These are phyloP conservation scores for Panicum hallii DNA, from an alignment of 202 grass and related monocot species.

Conservation along the genomic window DNA sequence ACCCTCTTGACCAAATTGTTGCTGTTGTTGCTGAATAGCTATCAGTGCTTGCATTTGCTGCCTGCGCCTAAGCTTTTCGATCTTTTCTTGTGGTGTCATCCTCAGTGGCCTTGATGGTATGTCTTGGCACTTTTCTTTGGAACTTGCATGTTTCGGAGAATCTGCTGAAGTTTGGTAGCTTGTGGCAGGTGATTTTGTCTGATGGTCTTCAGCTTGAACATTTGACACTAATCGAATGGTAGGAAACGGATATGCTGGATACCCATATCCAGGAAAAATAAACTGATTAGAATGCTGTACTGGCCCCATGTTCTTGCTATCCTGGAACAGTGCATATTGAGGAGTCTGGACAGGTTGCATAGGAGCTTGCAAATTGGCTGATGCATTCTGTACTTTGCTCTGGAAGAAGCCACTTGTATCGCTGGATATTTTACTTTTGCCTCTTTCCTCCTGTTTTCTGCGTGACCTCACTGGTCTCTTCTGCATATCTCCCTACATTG, in stretches of 20 bases:
- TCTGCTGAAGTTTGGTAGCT: slow-evolving; percentile 44
- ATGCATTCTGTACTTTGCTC: slow-evolving; percentile 49
- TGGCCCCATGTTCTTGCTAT: slow-evolving; percentile 51
- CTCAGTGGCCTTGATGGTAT: slow-evolving; percentile 50
- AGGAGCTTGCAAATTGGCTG: slow-evolving; percentile 44
- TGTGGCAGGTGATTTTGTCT: slow-evolving; percentile 42
- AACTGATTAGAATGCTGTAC: slow-evolving; percentile 58
- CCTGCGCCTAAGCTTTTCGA: slow-evolving; percentile 76
- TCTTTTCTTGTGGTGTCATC: slow-evolving; percentile 87
- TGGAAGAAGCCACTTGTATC: slow-evolving; percentile 43
- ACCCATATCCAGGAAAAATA: slow-evolving; percentile 56
- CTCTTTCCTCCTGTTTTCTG: slow-evolving; percentile 66
- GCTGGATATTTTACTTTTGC: slow-evolving; percentile 54
- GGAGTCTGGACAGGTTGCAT: slow-evolving; percentile 39
- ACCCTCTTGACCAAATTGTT: slow-evolving; percentile 62
- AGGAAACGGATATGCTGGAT: slow-evolving; percentile 51
- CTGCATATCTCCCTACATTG: slow-evolving; percentile 54
- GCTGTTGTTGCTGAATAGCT: slow-evolving; percentile 79
- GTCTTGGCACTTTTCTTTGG: slow-evolving; percentile 51
- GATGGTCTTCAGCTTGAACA: slow-evolving; percentile 48
- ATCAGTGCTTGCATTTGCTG: slow-evolving; percentile 76
- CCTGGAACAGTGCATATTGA: slow-evolving; percentile 48
- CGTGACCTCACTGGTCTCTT: slow-evolving; percentile 49
- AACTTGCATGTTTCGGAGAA: slow-evolving; percentile 50
- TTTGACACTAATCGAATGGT: slow-evolving; percentile 45